phyloP scores from a whole-genome alignment of 2,329 filamentous ascomycete genomes.

The Allantophomopsis cytisporea region DNA sequence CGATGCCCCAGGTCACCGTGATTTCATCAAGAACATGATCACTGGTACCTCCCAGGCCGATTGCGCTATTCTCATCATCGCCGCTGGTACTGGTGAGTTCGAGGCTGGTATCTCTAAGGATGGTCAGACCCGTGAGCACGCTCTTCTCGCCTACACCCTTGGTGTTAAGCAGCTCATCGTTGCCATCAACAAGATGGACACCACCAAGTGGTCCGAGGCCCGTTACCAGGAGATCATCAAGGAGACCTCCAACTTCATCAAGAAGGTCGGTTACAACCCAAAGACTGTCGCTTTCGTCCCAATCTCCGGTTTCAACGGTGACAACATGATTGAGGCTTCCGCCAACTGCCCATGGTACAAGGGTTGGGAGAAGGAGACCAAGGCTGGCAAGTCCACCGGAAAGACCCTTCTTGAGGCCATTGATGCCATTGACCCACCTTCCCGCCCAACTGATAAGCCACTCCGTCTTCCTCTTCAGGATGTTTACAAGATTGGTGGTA shows the following conservation, averaged over 20 bases:
- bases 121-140: conserved; percentile 99
- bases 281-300: conserved; percentile 97
- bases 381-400: conserved; percentile 70
- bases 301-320: conserved; percentile 99
- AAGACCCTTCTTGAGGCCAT: conserved; percentile 99
- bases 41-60: conserved; percentile 99
- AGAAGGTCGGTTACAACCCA: conserved; percentile 99
- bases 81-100: conserved; percentile 99
- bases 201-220: conserved; percentile 91
- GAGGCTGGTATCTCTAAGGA: conserved; percentile 99
- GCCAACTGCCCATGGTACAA: conserved; percentile 99
- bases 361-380: conserved; percentile 99
- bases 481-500: conserved; percentile 99
- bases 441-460: conserved; percentile 95
- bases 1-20: conserved; percentile 98
- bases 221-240: conserved; percentile 99
- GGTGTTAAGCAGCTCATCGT: conserved; percentile 99
- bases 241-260: conserved; percentile 99
- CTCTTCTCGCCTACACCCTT: conserved; percentile 98
- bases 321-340: conserved; percentile 95
- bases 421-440: conserved; percentile 84
- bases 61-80: conserved; percentile 99
- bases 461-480: conserved; percentile 99
- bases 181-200: conserved; percentile 99
- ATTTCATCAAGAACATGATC: conserved; percentile 99